Conservation (phyloP, 2,329 filamentous ascomycete species). For the Trichoderma pleuroti region DNA sequence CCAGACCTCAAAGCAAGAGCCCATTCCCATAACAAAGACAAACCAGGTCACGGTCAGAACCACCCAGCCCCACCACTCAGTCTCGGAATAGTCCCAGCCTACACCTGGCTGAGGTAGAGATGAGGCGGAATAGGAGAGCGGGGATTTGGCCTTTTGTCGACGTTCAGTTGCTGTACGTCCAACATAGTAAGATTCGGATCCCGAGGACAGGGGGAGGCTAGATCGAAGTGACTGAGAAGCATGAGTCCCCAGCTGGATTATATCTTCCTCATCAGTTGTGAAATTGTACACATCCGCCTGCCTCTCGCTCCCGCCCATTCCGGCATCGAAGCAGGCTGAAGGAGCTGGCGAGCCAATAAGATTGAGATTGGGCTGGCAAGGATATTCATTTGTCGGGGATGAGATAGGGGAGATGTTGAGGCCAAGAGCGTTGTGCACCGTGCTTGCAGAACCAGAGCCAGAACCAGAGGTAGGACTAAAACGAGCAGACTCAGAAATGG, state of each 20-base stretch:
- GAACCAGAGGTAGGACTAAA: constrained; percentile 25
- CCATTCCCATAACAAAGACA: constrained; percentile 95
- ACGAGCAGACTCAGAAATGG: constrained; percentile 22
- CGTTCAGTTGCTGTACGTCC: constrained; percentile 40
- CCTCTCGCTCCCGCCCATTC: constrained; percentile 24
- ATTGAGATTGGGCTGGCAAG: constrained; percentile 33
- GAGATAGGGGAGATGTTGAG: constrained; percentile 47
- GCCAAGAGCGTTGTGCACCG: constrained; percentile 38
- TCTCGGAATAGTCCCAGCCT: constrained; percentile 89
- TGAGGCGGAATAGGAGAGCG: constrained; percentile 53
- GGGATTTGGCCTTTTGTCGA: constrained; percentile 56
- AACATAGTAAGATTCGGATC: constrained; percentile 61
- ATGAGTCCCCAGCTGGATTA: constrained; percentile 57
- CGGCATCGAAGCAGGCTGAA: constrained; percentile 21
- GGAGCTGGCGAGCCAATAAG: constrained; percentile 22
- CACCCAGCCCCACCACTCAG: constrained; percentile 97
- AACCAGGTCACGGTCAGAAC: constrained; percentile 88
- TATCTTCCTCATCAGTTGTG: constrained; percentile 81
- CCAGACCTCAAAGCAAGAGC: constrained; percentile 91
- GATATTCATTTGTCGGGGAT: constrained; percentile 45
- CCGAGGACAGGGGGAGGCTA: constrained; percentile 48
- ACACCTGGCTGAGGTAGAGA: constrained; percentile 46
- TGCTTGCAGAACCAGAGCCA: constrained; percentile 23
- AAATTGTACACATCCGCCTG: constrained; percentile 44
- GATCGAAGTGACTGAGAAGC: constrained; percentile 43